Conservation (phyloP, 2,329 filamentous ascomycete species). For the Epicoccum nigrum region DNA sequence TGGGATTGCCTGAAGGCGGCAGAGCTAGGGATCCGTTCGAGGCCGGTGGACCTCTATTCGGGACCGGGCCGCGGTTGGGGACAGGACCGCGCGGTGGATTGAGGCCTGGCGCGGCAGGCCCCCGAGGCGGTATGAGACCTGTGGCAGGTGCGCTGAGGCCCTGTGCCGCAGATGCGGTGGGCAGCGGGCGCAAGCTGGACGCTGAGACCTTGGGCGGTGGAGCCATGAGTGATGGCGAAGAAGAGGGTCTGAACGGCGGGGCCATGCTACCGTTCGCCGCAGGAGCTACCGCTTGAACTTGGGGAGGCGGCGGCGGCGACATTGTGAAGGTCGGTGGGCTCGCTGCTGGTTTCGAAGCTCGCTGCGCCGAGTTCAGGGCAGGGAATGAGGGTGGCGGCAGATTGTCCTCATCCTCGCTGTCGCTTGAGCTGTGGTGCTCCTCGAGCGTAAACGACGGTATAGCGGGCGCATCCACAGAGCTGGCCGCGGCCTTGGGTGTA, state of each 20-base stretch:
- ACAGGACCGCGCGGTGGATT: conserved; percentile 56
- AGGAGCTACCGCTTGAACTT: conserved; percentile 22
- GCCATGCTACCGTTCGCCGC: conserved; percentile 40
- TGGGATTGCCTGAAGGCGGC: conserved; percentile 34
- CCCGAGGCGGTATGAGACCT: conserved; percentile 24
- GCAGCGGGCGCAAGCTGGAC: conserved; percentile 44
- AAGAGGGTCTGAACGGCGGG: conserved; percentile 41
- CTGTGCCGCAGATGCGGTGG: conserved; percentile 35
- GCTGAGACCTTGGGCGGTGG: conserved; percentile 46
- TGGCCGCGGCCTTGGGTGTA: conserved; percentile 41
- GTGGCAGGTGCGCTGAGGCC: conserved; percentile 28
- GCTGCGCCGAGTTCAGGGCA: conserved; percentile 54
- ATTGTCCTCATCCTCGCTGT: conserved; percentile 42
- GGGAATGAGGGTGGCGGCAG: conserved; percentile 52
- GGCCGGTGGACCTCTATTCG: conserved; percentile 49
- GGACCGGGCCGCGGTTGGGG: conserved; percentile 53
- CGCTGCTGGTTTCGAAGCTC: conserved; percentile 41
- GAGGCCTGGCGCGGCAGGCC: conserved; percentile 7
- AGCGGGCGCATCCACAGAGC: conserved; percentile 18
- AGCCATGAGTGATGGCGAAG: conserved; percentile 39
- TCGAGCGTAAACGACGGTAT: conserved; percentile 48
- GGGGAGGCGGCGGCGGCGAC: conserved; percentile 24
- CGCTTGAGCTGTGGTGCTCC: conserved; percentile 36
- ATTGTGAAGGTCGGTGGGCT: conserved; percentile 20
- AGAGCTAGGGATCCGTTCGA: conserved; percentile 50